Base-by-base conservation (phyloP, 768 basidiomycete genomes). In the Kwoniella europaea region DNA sequence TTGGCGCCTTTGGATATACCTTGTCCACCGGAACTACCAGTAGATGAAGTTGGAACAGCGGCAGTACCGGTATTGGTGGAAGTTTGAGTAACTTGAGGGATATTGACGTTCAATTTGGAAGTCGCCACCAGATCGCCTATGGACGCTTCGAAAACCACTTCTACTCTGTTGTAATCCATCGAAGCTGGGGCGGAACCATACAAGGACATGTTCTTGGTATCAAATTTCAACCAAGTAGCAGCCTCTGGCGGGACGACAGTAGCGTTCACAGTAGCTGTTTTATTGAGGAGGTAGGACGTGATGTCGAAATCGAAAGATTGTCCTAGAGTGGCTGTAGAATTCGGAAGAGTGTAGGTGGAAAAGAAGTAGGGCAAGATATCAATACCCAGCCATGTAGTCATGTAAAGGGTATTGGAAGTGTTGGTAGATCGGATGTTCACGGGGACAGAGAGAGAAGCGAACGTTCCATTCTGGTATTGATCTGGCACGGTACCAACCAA, bases 331-430 rank as follows among this genome's bases (percentile, higher is more conserved):
- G 86, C 87, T 59, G 88, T 84, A 60, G 91, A 84, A 22, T 89
- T 86, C 18, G 91, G 88, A 55, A 93, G 83, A 42, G 85, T 83
- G 22, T 88, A 85, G 22, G 85, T 72, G 12, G 87, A 85, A 85
- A 97, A 96, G 81, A 88, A 91, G 3, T 92, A 91, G 3, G 90
- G 87, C 10, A 90, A 88, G 22, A 92, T 81, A 29, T 88, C 88
- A 71, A 98, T 77, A 2, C 88, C 85, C 43, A 95, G 29, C 62
- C 76, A 80, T 9, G 75, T 76, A 12, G 73, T 75, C 35, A 82
- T 56, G 6, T 55, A 58, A 4, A 75, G 60, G 15, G 75, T 85
- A 72, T 86, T 89, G 20, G 90, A 89, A 20, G 86, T 83, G 81
- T 93, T 90, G 76, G 91, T 90, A 59, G 90, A 89, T 18, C 85